Percentiles rank a stretch among this genome's conserved stretches.
Evolutionary conservation across 2,329 filamentous ascomycete species (phyloP).

Genomic region (Fusarium sp.): DNA sequence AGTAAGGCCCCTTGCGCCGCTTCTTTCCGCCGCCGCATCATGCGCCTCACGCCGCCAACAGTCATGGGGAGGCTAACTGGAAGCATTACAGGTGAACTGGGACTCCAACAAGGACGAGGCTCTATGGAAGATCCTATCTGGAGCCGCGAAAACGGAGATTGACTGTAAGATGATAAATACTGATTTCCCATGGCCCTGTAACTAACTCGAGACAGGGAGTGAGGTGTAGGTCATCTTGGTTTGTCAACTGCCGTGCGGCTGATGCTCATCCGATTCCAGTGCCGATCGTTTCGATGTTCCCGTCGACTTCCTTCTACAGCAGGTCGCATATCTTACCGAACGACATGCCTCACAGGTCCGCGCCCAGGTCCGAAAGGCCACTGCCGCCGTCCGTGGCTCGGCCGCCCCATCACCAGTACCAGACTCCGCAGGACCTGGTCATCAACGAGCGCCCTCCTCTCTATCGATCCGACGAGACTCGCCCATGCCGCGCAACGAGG

Average conservation of each 20-base stretch:
- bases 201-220: conserved; percentile 69
- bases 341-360: conserved; percentile 89
- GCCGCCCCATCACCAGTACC: conserved; percentile 69
- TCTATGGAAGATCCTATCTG: conserved; percentile 91
- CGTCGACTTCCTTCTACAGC: conserved; percentile 88
- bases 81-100: conserved; percentile 79
- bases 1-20: conserved; percentile 61
- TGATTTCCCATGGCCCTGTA: conserved; percentile 2
- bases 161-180: conserved; percentile 74
- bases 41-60: conserved; percentile 22
- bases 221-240: conserved; percentile 70
- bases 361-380: conserved; percentile 86
- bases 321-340: conserved; percentile 94
- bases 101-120: conserved; percentile 86
- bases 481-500: conserved; percentile 63
- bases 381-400: conserved; percentile 67
- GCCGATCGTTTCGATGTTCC: conserved; percentile 85
- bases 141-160: conserved; percentile 83
- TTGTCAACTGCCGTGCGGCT: conserved; percentile 16
- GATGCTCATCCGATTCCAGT: conserved; percentile 56
- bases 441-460: conserved; percentile 62
- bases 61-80: conserved; percentile 40
- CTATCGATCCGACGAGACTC: conserved; percentile 70
- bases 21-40: conserved; percentile 25
- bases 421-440: conserved; percentile 55